Base-by-base conservation (phyloP, 2,329 filamentous ascomycete genomes). In the Monosporascus sp. region DNA sequence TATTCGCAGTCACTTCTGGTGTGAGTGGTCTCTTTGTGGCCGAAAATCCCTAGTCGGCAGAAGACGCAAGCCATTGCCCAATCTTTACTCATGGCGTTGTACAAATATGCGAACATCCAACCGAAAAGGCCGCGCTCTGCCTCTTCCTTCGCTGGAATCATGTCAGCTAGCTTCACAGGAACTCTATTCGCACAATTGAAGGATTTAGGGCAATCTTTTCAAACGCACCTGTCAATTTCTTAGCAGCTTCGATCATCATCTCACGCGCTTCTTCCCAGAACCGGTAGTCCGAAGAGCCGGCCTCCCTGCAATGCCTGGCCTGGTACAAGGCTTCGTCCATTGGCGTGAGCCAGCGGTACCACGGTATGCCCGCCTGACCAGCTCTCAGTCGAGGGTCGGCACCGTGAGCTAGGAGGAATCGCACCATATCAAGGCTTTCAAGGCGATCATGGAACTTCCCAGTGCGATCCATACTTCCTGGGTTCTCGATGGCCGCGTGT, bases 191-290 rank as follows among this genome's bases (percentile, higher is more conserved):
- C 27, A 27, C 9, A 0, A 27, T 27, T 27, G 8, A 27, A 27
- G 27, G 27, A 11, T 31, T 31, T 31, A 31, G 27, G 27, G 14
- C 27, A 31, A 1, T 6, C 5, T 31, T 5, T 31, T 31, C 11
- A 24, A 25, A 43, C 48, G 5, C 11, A 51, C 50, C 22, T 48
- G 47, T 45, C 4, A 51, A 45, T 39, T 51, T 51, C 36, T 27
- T 51, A 3, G 44, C 50, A 24, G 43, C 50, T 27, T 48, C 20
- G 22, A 51, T 37, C 50, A 51, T 51, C 50, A 51, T 47, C 15
- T 46, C 36, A 11, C 50, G 50, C 36, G 50, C 50, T 38, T 51
- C 44, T n/a, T 51, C 50, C 44, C 35, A 51, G 44, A 51, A 51
- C 20, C 35, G 44, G 20, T 44, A 44, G 14, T 17, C 27, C 5